Evolutionary conservation across 805 yeast species (phyloP), one percentile per base, ranked within the genome.

Genomic region (Lipomyces oligophaga): DNA sequence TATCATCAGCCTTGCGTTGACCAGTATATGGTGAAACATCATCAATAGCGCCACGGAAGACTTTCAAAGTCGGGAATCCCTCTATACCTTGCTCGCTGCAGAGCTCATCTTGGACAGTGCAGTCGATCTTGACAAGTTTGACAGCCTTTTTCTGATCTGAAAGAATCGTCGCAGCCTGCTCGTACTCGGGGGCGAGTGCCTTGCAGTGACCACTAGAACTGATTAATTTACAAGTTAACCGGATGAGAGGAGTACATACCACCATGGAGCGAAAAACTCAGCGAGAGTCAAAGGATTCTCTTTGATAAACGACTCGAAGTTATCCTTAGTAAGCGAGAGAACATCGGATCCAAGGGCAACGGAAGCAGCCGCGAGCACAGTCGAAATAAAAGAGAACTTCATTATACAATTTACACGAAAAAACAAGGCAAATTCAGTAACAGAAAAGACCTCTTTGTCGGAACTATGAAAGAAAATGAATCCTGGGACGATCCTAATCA

Each of bases 241-340:
- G 16, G 24, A 37, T 3, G 11, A 15, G 3, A 15, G 39, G n/a
- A 15, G 33, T 4, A 39, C 57, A n/a, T 47, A 53, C 57, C 62
- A 86, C 95, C 95, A 86, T 64, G 95, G 95, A 15, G 95, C 95
- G 66, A 82, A 86, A 69, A 86, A 86, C 68, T 86, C 95, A 18
- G 90, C 83, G 53, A 86, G 70, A 19, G 86, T 94, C 58, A 89
- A 73, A 28, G 87, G 84, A 71, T 89, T 83, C 45, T 75, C 78
- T 39, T 70, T 67, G 55, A 90, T 68, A 67, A 85, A 86, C 13
- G 73, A 66, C 47, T 76, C 76, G 65, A 85, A 90, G 49, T 75
- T 76, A 31, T 74, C 80, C 18, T 80, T 69, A 31, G 84, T 77
- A 55, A 90, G 76, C 65, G 84, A 80, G 57, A 86, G 86, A 38